phyloP scores from a whole-genome alignment of 2,329 filamentous ascomycete genomes.

The Phaeosphaeriaceae sp. region DNA sequence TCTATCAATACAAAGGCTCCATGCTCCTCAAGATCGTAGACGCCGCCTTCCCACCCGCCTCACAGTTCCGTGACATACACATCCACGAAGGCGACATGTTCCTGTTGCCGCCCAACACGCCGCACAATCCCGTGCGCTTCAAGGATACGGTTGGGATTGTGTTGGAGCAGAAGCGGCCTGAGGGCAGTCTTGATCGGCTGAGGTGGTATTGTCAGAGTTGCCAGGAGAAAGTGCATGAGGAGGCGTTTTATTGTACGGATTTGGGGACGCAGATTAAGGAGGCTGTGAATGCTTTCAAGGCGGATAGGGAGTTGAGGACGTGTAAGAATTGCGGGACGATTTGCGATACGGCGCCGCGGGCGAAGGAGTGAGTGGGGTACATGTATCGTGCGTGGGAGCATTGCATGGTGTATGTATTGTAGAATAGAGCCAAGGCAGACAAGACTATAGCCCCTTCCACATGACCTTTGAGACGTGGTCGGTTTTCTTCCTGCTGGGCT shows the following conservation, averaged over 20 bases:
- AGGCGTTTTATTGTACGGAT: constrained; percentile 85
- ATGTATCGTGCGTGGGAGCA: too few species aligned
- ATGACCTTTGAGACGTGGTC: constrained; percentile 87
- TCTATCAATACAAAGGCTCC: constrained; percentile 92
- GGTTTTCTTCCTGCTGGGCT: constrained; percentile 85
- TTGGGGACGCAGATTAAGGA: constrained; percentile 93
- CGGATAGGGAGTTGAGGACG: constrained; percentile 70
- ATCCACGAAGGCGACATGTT: constrained; percentile 96
- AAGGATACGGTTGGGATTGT: constrained; percentile 93
- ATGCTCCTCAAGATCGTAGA: constrained; percentile 96
- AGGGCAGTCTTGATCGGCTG: constrained; percentile 74
- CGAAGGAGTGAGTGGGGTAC: constrained; percentile 15
- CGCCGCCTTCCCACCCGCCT: constrained; percentile 28
- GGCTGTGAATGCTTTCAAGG: constrained; percentile 82
- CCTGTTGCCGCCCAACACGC: constrained; percentile 89
- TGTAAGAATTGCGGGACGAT: constrained; percentile 79
- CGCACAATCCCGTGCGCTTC: constrained; percentile 94
- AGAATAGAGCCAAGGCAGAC: constrained; percentile 6
- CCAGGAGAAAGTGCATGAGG: constrained; percentile 78
- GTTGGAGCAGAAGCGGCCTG: constrained; percentile 81
- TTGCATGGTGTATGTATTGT: constrained; percentile 16
- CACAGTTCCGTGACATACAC: constrained; percentile 78
- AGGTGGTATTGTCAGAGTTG: constrained; percentile 88
- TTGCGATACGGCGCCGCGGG: constrained; percentile 70
- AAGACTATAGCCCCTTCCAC: constrained; percentile 72